A percentile compares a stretch with the other conserved stretches of the same genome.
Conservation (phyloP, 352 stramenopile genomes). For the Phytophthora meadii region DNA sequence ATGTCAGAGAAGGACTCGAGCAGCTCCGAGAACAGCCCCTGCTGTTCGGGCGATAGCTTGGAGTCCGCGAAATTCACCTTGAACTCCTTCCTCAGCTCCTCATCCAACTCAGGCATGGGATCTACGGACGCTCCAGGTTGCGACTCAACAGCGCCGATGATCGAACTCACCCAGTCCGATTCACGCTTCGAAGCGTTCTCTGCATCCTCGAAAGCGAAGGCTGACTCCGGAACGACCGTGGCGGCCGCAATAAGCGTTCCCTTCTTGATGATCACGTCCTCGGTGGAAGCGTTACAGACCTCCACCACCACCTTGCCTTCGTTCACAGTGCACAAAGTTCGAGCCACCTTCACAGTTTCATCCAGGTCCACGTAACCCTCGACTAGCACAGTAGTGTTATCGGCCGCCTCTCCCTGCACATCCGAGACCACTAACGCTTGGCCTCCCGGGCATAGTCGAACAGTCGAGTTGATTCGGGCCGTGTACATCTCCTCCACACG, state of each 20-base stretch:
- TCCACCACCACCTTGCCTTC: not conserved
- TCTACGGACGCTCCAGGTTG: no score
- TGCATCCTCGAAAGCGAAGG: no score
- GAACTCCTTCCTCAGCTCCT: no score
- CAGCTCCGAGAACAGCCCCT: not conserved
- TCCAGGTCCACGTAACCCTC: not conserved
- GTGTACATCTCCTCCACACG: no score
- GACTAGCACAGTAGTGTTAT: not conserved
- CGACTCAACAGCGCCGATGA: no score
- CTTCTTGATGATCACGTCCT: not conserved
- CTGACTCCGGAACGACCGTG: not conserved
- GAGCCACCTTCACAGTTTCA: not conserved
- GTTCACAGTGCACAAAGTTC: slow-evolving; percentile 1
- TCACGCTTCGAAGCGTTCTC: no score
- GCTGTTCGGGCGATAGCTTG: slow-evolving; percentile 6
- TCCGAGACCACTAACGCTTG: no score
- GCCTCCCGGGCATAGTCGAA: no score
- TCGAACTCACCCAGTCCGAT: no score
- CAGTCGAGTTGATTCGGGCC: no score
- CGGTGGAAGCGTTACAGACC: not conserved
- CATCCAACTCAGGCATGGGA: no score
- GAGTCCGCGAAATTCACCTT: not conserved
- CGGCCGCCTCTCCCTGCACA: no score
- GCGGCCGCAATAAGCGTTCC: not conserved
- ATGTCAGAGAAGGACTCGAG: not conserved